Evolutionary conservation across 2,329 filamentous ascomycete genomes (phyloP).

Genomic region (Triangularia setosa): DNA sequence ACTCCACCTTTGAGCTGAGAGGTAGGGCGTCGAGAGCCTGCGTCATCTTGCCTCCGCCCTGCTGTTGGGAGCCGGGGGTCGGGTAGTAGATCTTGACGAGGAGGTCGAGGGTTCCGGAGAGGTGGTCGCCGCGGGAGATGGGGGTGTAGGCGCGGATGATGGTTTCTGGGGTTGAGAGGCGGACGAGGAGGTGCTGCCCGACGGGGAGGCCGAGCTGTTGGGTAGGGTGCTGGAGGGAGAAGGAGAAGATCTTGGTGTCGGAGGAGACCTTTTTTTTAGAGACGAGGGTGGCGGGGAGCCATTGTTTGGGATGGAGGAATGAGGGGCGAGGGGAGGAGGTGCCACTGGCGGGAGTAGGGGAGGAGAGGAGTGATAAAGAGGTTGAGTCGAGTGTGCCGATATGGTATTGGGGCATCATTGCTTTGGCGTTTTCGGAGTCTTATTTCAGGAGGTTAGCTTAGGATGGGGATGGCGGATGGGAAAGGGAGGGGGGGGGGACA

Average conservation of each 20-base stretch:
- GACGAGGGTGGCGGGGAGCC: slow-evolving; percentile 70
- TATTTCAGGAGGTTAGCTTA: slow-evolving; percentile 17
- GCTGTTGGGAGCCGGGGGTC: slow-evolving; percentile 36
- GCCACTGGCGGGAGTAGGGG: slow-evolving; percentile 34
- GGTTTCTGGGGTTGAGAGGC: slow-evolving; percentile 70
- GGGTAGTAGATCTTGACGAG: slow-evolving; percentile 79
- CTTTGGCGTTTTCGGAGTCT: slow-evolving; percentile 90
- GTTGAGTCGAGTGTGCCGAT: slow-evolving; percentile 69
- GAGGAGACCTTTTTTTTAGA: slow-evolving; percentile 66
- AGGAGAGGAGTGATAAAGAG: slow-evolving; percentile 51
- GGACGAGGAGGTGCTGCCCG: slow-evolving; percentile 84
- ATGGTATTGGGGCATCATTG: slow-evolving; percentile 83
- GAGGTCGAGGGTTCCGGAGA: slow-evolving; percentile 63
- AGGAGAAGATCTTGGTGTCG: slow-evolving; percentile 79
- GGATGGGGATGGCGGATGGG: neutral
- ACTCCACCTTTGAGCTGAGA: slow-evolving; percentile 69
- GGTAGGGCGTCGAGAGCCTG: slow-evolving; percentile 70
- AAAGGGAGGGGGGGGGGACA: slow-evolving; percentile 35
- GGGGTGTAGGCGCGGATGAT: slow-evolving; percentile 88
- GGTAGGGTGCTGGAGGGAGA: slow-evolving; percentile 66
- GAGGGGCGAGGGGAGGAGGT: slow-evolving; percentile 44
- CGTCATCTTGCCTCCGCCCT: slow-evolving; percentile 74
- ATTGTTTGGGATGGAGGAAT: slow-evolving; percentile 69
- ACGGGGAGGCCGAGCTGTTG: slow-evolving; percentile 74
- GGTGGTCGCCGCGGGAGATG: slow-evolving; percentile 59